Evolutionary conservation across 2,329 filamentous ascomycete genomes (phyloP), one percentile per base, ranked within the genome.

Genomic region (Capronia coronata): DNA sequence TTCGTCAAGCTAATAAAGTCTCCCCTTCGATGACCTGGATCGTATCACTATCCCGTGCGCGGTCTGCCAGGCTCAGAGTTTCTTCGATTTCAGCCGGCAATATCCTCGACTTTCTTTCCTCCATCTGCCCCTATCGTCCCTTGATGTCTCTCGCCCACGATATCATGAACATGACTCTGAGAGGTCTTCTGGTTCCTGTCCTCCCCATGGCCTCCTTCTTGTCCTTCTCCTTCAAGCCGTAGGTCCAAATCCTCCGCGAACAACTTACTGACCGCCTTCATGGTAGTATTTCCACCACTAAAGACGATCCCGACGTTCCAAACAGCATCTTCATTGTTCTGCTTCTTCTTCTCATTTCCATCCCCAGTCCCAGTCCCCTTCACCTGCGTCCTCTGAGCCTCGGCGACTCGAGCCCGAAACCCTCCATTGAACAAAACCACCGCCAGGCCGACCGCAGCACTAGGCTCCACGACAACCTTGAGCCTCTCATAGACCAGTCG

Each of bases 401-500:
- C 21, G 6, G 39, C 45, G 8, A 90, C 84, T 67, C 84, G 67
- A 10, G 63, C 65, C 50, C 87, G 72, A 55, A 96, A 96, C 2
- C 89, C 87, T 68, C 94, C 87, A 65, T 95, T 85, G 58, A 80
- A 96, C 58, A 97, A 70, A 45, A 82, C 83, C 6, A 87, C 86
- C 0, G 91, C 93, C 52, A 97, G 67, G 1, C 82, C 80, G n/a
- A 96, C 90, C 2, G 83, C 88, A 0, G 86, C 80, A 67, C 84
- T 90, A 18, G 91, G 91, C 74, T 97, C 91, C 10, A 96, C 82
- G 18, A 96, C 81, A 40, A 94, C 71, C 78, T 97, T 96, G 75
- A 93, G 81, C 50, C 90, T 73, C 77, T 97, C 91, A 55, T 90
- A 71, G 27, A 94, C 84, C 54, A 97, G 68, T 54, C 77, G 71